These are phyloP conservation scores for Chlorella vulgaris DNA, from an alignment of 139 green algal species.

Conservation along the genomic window DNA sequence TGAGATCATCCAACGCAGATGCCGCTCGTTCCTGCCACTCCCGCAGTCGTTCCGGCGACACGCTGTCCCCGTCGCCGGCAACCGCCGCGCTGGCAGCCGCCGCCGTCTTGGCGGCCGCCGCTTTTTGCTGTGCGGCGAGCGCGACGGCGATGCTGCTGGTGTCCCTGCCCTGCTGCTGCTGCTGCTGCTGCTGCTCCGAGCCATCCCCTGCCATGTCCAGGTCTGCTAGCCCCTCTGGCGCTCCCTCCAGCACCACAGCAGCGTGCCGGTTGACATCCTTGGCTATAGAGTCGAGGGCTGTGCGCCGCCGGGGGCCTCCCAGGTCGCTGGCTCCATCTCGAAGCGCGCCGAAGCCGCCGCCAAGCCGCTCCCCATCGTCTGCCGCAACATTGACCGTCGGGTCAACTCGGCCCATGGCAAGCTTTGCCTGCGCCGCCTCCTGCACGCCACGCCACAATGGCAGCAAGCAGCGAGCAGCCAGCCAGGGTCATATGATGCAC, in stretches of 20 bases:
- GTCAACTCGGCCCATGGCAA: conserved; percentile 39
- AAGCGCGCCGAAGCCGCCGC: background rate
- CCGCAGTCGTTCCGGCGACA: conserved; percentile 11
- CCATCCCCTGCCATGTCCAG: background rate
- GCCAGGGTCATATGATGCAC: too few relatives aligned
- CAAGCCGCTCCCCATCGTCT: conserved; percentile 35
- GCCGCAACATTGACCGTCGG: conserved; percentile 59
- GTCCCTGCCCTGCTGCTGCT: background rate
- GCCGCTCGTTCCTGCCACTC: conserved; percentile 37
- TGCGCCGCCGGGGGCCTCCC: background rate
- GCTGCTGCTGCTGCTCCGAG: background rate
- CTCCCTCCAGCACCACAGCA: conserved; percentile 33
- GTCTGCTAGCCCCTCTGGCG: conserved; percentile 17
- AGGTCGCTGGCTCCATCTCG: background rate
- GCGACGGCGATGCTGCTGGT: conserved; percentile 10
- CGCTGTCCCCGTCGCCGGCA: background rate
- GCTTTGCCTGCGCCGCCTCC: conserved; percentile 17
- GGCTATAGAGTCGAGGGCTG: conserved; percentile 20
- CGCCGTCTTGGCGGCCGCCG: background rate
- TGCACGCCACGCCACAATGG: background rate
- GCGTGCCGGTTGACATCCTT: conserved; percentile 48
- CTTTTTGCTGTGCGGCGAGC: conserved; percentile 29
- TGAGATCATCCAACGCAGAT: conserved; percentile 36
- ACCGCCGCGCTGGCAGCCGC: too few relatives aligned
- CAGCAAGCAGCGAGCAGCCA: background rate